Evolutionary conservation across 2,329 filamentous ascomycete genomes (phyloP), one percentile per base, ranked within the genome.

Genomic region (Penicillium sp.): DNA sequence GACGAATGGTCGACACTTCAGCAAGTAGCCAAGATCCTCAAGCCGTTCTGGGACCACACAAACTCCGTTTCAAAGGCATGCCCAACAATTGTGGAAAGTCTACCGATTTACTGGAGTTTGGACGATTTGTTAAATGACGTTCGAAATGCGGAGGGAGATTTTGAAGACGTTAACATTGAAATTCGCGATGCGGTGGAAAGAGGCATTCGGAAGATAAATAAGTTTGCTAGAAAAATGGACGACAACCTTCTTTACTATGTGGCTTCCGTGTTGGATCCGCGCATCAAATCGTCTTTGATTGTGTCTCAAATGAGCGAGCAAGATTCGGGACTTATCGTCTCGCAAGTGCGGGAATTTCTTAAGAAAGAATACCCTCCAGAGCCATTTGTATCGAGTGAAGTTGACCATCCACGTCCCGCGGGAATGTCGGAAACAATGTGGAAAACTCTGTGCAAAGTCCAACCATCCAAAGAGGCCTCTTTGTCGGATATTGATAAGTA

Each of bases 191-290:
- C 52, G 22, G 47, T 55, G 47, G 52, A 44, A 24, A 32, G 47
- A 48, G 44, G 47, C 14, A 51, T 55, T 48, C 47, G 31, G 31
- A 55, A 55, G 48, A 51, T 51, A 36, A 55, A 51, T 43, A 55
- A 51, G 52, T 55, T 51, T 22, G 47, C 47, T 47, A 55, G 43
- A 44, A 51, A 47, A 47, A 55, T 48, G 39, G 45, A 53, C 29
- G 50, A 43, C 45, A 47, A 43, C 39, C 47, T 51, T 55, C 53
- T 51, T 31, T 60, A 60, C 48, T 61, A 60, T 48, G 55, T 51
- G 38, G 56, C 56, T 43, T 49, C 52, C 16, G 52, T 58, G 8
- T 44, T 58, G 14, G 50, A 61, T 55, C 58, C 50, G 13, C 52
- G 58, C 34, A 50, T 59, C 29, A 58, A 61, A 44, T 46, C 43